Conservation (phyloP, 83 land plant genomes). For the Picea abies region DNA sequence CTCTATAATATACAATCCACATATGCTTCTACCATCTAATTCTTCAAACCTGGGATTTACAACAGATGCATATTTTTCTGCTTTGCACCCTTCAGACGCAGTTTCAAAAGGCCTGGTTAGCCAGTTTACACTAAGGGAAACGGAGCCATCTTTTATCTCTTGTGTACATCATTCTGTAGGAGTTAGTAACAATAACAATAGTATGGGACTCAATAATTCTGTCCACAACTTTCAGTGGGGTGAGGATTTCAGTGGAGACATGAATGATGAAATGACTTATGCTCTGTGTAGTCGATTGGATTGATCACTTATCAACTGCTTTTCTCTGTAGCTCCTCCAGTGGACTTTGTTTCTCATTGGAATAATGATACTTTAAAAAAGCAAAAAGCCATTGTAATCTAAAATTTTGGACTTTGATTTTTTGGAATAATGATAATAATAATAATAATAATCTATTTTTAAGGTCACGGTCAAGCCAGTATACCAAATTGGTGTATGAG, state of each 20-base stretch:
- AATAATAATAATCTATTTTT: too few relatives aligned
- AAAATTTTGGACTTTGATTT: too few relatives aligned
- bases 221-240: neutral
- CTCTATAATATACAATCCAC: neutral
- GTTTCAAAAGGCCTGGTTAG: too few relatives aligned
- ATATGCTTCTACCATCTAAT: neutral
- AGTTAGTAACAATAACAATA: neutral
- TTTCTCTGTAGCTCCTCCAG: neutral
- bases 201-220: neutral
- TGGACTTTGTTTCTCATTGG: neutral
- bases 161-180: neutral
- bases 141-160: neutral
- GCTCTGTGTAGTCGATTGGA: neutral
- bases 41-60: neutral
- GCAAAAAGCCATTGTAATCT: neutral
- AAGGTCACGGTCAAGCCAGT: too few relatives aligned
- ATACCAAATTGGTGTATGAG: too few relatives aligned
- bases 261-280: neutral
- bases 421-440: too few relatives aligned
- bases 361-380: neutral
- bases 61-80: neutral
- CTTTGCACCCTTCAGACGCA: neutral
- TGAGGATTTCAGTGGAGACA: neutral
- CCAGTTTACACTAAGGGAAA: neutral
- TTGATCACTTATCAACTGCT: neutral